phyloP scores from a whole-genome alignment of 768 basidiomycete species.

The Panaeolus papilionaceus region DNA sequence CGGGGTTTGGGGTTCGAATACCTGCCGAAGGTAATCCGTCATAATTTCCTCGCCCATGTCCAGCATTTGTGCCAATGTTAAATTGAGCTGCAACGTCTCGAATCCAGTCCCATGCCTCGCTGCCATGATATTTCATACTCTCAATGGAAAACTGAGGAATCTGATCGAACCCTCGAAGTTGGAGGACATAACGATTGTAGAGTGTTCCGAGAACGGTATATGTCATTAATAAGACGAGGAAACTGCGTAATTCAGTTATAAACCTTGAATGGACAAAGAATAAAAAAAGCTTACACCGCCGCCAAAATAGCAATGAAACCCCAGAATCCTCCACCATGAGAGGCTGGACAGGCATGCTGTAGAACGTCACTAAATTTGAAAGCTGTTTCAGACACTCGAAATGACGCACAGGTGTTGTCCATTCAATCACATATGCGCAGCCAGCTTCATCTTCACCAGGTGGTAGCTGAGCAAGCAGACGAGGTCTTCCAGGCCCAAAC shows the following conservation, averaged over 20 bases:
- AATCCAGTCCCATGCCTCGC: conserved; percentile 50
- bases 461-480: conserved; percentile 72
- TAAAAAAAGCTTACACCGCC: conserved; percentile 56
- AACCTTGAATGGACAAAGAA: background rate
- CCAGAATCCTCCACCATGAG: conserved; percentile 56
- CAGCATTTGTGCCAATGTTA: conserved; percentile 29
- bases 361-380: conserved; percentile 14
- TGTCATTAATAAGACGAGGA: conserved; percentile 59
- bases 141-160: conserved; percentile 70
- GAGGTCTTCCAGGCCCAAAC: conserved; percentile 57
- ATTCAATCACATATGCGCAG: conserved; percentile 86
- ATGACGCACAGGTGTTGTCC: conserved; percentile 74
- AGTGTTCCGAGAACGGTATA: conserved; percentile 74
- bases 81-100: conserved; percentile 40
- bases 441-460: conserved; percentile 63
- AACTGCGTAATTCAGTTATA: conserved; percentile 39
- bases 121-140: conserved; percentile 53
- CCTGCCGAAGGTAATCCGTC: conserved; percentile 27
- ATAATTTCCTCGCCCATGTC: conserved; percentile 20
- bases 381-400: conserved; percentile 6
- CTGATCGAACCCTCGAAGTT: conserved; percentile 73
- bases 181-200: conserved; percentile 81
- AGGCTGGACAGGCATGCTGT: conserved; percentile 77
- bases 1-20: conserved; percentile 39
- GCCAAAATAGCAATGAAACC: conserved; percentile 61